Base-by-base conservation (phyloP, 2,329 filamentous ascomycete genomes). In the Calonectria henricotiae region DNA sequence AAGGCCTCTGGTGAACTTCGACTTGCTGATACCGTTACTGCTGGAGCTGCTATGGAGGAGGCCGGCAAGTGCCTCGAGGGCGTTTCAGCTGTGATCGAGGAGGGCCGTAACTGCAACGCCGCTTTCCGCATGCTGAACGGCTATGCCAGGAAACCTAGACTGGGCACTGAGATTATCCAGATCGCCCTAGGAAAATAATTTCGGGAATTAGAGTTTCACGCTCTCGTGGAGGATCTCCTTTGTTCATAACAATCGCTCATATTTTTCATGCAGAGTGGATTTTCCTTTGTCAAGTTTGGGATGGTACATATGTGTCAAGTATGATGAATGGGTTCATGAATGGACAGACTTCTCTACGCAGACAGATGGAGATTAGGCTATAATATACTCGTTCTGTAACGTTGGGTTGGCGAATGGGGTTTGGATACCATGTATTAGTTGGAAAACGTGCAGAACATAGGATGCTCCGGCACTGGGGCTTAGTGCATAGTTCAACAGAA, bases 1-100 rank as follows among this genome's bases (percentile, higher is more conserved):
- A 96, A 89, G 82, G 86, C 86, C 5, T 86, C 94, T 79, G 93
- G 93, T 30, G 91, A 94, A 79, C 82, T 88, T 71, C 82, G 88
- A 12, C 85, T 90, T 27, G 83, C 83, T 5, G 87, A 90, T 75
- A 89, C 83, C 5, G 86, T 87, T 35, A 86, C 85, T 43, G 80
- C 87, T 11, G 84, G 87, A 25, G 80, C 83, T 51, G 85, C 87
- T 58, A 86, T 89, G 80, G 81, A 83, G 65, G 86, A 89, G 82
- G 89, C 89, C 8, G 88, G 86, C 69, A 88, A 88, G 79, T 89
- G 87, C 76, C 85, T 92, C 60, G 88, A 90, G 35, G 88, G 88
- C 27, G 87, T 92, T 7, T 86, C 90, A 35, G 86, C 86, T 44
- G 85, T 92, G 39, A 83, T 93, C 62, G 89, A 92, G 79, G 91